Base-by-base conservation (phyloP, 768 basidiomycete genomes). In the Auriscalpium vulgare region DNA sequence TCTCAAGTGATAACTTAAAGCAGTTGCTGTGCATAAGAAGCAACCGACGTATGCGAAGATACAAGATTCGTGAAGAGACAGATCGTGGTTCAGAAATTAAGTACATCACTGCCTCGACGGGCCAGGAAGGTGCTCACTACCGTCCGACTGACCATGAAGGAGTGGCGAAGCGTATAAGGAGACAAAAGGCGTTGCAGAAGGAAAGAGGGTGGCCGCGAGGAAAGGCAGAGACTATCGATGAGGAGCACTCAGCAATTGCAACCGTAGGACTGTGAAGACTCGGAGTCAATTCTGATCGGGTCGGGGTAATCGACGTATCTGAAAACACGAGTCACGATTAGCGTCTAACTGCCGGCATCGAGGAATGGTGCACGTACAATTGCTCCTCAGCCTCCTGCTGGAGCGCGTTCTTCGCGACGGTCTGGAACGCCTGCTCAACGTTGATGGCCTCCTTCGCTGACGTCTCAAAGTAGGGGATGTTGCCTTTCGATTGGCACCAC, bases 401-500 rank as follows among this genome's bases (percentile, higher is more conserved):
- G 62, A 99, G 74, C 10, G 97, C 97, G 70, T 97, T 98, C 89
- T 95, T 95, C n/a, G 95, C 95, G 55, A 98, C 95, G 1, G 95
- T 97, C 72, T 97, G 95, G 85, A 99, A 99, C 4, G 95, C 97
- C 71, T 98, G 95, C 70, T 99, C 97, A 54, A 99, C 97, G 66
- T 99, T 99, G 79, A 98, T 97, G 10, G 97, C 95, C 73, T 99
- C 97, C 74, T 99, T 99, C 43, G 97, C 97, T 9, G 97, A 99
- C 6, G 97, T 98, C 77, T 99, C 97, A 70, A 98, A 99, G 75
- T 98, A 99, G 34, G 97, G 97, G 61, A 99, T 97, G 73, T 98
- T 98, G 68, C 95, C 95, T 76, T 98, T 98, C 56, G 95, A 88
- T 66, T 98, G 95, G 71, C 97, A 99, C 97, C 97, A 99, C 4